Percentiles rank a stretch among this genome's conserved stretches.
These are phyloP conservation scores for Pseudopyricularia cyperi DNA, from an alignment of 2,329 filamentous ascomycete genomes.

Conservation along the genomic window DNA sequence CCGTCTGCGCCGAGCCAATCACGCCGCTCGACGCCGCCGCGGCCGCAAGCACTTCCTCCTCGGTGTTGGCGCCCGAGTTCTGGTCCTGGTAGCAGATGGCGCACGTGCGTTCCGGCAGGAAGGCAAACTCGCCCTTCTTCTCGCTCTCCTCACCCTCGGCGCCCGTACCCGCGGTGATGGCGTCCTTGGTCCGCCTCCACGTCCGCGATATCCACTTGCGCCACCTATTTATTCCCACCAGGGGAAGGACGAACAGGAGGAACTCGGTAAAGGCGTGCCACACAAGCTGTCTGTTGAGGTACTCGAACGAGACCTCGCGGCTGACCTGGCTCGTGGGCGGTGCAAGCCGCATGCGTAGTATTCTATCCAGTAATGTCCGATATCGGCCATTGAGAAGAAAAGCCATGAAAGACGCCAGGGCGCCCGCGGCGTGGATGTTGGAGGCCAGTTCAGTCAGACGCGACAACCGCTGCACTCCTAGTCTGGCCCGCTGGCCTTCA, in stretches of 20 bases:
- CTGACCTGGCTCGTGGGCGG: slow-evolving; percentile 75
- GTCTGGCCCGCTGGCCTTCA: slow-evolving; percentile 7
- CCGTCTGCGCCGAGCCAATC: slow-evolving; percentile 76
- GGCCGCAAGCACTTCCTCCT: slow-evolving; percentile 59
- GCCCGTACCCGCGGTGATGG: slow-evolving; percentile 36
- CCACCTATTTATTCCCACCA: slow-evolving; percentile 93
- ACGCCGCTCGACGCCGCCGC: slow-evolving; percentile 61
- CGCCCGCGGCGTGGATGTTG: slow-evolving; percentile 67
- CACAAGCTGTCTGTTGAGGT: slow-evolving; percentile 90
- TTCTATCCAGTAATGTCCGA: slow-evolving; percentile 75
- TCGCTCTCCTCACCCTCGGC: slow-evolving; percentile 33
- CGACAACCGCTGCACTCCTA: slow-evolving; percentile 42
- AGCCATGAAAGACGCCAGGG: slow-evolving; percentile 74
- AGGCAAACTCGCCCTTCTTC: slow-evolving; percentile 62
- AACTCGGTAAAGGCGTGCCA: slow-evolving; percentile 99
- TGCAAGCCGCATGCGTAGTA: slow-evolving; percentile 72
- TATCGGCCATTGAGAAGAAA: slow-evolving; percentile 89
- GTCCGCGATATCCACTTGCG: slow-evolving; percentile 73
- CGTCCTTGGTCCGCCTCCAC: slow-evolving; percentile 69
- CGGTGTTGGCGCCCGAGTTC: slow-evolving; percentile 55
- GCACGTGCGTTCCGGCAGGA: slow-evolving; percentile 86
- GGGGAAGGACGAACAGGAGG: slow-evolving; percentile 86
- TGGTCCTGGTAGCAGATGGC: slow-evolving; percentile 95
- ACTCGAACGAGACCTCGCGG: slow-evolving; percentile 92
- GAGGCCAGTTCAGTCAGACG: slow-evolving; percentile 55